phyloP scores from a whole-genome alignment of 257 asterid species.

The Eustoma russellianum region DNA sequence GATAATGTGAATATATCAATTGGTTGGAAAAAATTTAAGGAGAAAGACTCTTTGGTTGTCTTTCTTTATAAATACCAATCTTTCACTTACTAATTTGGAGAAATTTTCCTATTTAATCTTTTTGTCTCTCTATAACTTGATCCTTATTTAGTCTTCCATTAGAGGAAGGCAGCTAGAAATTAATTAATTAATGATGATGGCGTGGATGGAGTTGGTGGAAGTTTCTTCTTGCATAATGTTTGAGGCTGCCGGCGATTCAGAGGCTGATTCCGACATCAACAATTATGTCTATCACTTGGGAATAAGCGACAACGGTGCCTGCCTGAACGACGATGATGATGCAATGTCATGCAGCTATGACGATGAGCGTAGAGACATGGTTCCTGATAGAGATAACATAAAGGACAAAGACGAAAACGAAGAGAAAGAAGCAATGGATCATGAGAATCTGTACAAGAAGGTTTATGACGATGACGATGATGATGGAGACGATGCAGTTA shows the following conservation, averaged over 20 bases:
- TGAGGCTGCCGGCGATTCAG: constrained; percentile 59
- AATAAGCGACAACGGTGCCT: not conserved
- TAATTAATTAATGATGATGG: not conserved
- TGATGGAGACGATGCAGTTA: constrained; percentile 49
- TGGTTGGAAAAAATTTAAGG: too few species aligned
- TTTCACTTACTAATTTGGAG: too few species aligned
- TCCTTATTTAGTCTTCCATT: too few species aligned
- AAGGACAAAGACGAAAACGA: too few species aligned
- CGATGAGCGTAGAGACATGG: constrained; percentile 5
- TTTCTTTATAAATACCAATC: too few species aligned
- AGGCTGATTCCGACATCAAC: constrained; percentile 10
- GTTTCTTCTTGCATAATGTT: constrained; percentile 24
- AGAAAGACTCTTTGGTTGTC: too few species aligned
- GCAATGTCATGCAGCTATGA: constrained; percentile 47
- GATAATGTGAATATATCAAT: too few species aligned
- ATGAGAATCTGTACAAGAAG: not conserved
- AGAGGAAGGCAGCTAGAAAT: too few species aligned
- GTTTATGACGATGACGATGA: constrained; percentile 5
- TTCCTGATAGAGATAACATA: not conserved
- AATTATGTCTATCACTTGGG: constrained; percentile 10
- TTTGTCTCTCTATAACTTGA: too few species aligned
- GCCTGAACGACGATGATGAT: constrained; percentile 21
- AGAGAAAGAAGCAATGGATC: constrained; percentile 4
- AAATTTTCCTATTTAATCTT: too few species aligned
- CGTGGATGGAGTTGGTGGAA: constrained; percentile 7